Evolutionary conservation across 164 flowering plant genomes (phyloP), one percentile per base, ranked within the genome.

Genomic region (Amborella trichopoda): DNA sequence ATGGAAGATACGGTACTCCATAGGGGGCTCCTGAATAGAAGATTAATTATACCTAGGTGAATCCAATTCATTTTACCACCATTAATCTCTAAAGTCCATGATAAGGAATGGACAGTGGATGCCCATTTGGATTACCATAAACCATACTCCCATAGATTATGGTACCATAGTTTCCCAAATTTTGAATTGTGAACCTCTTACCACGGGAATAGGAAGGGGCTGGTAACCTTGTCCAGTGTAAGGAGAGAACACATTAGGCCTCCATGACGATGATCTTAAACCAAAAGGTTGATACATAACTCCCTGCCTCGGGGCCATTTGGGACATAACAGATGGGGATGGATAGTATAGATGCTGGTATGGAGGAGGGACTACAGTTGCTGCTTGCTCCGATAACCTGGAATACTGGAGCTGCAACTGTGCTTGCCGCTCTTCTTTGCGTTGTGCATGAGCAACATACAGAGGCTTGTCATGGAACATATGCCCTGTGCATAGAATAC

Each of bases 401-500:
- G 76, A 68, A 75, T 66, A 71, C 18, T 70, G 75, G 23, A 73
- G 40, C 54, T 73, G 83, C 66, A 88, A 63, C 21, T 74, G 81
- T 23, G 77, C 83, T 59, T 69, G 71, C 42, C 97, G 78, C n/a
- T 78, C 93, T 65, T 80, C 91, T 59, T 84, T 84, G 50, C 77
- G 73, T 59, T 84, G 93, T 50, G 97, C 94, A 45, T 81, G 69
- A 44, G 97, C 75, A 55, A 78, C 84, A 58, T 80, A 84, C 9
- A 84, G 52, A 56, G 97, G 94, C 62, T 88, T 84, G 27, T 63
- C 49, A 26, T 60, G 81, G 63, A 80, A 65, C 81, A 88, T 78
- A 52, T 42, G 52, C 28, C 86, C 94, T 88, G 67, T 55, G 18
- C 40, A 37, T 13, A 16, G 18, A 6, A 37, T 14, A 37, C 10